Base-by-base conservation (phyloP, 495 filamentous ascomycete species). In the Aspergillus nidulans region DNA sequence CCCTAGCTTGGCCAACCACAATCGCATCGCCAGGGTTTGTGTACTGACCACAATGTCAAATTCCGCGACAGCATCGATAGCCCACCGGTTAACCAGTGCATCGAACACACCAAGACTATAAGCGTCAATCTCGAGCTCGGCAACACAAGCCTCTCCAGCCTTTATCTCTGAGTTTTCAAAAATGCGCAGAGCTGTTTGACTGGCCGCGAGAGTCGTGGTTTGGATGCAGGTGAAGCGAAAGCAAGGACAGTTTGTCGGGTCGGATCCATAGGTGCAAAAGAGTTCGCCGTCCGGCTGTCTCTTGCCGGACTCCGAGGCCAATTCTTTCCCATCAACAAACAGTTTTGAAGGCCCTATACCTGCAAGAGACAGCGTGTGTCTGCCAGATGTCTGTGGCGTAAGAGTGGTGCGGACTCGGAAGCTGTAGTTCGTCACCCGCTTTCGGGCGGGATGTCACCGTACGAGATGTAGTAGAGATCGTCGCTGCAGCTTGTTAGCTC, bases 231-330 rank as follows among this genome's bases (percentile, higher is more conserved):
- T 28, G 26, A 4, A 4, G 26, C 26, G 4, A 28, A 28, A 4
- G 26, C 26, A 28, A 28, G 26, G 26, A 28, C 26, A 28, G 26
- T 28, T 24, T 68, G 59, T 13, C 36, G 12, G 26, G 26, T 24
- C 20, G 21, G 18, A 15, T 3, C 41, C 41, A 20, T 23, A 44
- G 1, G 41, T 44, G 41, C 20, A 44, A 9, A 44, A 44, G 3
- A 44, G 41, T 9, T 20, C 21, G 1, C 41, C 41, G 18, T 44
- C 21, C 6, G 20, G 18, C 15, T 44, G 18, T 4, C 20, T 15
- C 1, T 1, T 5, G 19, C 41, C 41, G 15, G 41, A 44, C 4
- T 44, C 18, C 9, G 20, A 4, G 15, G 6, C 7, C 18, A 44
- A 1, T 9, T 4, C 4, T 4, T 9, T 4, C 1, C 41, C 41